These are phyloP conservation scores for Colletotrichum trifolii DNA, from an alignment of 2,329 filamentous ascomycete species.

Conservation along the genomic window DNA sequence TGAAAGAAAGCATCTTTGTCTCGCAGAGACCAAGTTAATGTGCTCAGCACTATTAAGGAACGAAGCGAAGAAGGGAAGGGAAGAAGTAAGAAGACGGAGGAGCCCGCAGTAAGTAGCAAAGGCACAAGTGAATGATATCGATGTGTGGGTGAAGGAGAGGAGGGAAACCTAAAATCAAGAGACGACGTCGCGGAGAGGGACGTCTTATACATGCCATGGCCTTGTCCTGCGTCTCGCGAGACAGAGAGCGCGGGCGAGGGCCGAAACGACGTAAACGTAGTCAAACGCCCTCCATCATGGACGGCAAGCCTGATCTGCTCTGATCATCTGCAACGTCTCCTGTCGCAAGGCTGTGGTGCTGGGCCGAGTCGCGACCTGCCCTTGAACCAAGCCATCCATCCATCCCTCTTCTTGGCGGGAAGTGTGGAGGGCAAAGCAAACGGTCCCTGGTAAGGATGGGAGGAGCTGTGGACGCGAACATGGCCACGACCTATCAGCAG, in stretches of 20 bases:
- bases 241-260: conserved; percentile 14
- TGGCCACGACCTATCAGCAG: too few species aligned
- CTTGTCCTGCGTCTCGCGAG: too few species aligned
- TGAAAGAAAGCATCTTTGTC: conserved; percentile 51
- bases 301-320: conserved; percentile 31
- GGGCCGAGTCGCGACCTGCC: conserved; percentile 29
- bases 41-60: conserved; percentile 39
- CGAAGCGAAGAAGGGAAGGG: conserved; percentile 42
- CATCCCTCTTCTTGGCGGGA: conserved; percentile 19
- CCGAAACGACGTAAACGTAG: conserved; percentile 31
- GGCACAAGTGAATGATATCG: conserved; percentile 24
- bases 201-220: conserved; percentile 29
- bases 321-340: conserved; percentile 38
- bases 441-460: not conserved
- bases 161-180: conserved; percentile 23
- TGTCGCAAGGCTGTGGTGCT: conserved; percentile 37
- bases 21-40: conserved; percentile 36
- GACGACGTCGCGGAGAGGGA: conserved; percentile 17
- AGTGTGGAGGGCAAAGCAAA: conserved; percentile 8
- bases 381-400: conserved; percentile 17
- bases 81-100: conserved; percentile 39
- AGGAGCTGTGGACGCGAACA: too few species aligned
- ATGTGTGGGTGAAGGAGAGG: conserved; percentile 12
- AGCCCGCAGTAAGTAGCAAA: conserved; percentile 37
- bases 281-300: conserved; percentile 27